Base-by-base conservation (phyloP, 2,329 filamentous ascomycete genomes). In the Colletotrichum destructivum region DNA sequence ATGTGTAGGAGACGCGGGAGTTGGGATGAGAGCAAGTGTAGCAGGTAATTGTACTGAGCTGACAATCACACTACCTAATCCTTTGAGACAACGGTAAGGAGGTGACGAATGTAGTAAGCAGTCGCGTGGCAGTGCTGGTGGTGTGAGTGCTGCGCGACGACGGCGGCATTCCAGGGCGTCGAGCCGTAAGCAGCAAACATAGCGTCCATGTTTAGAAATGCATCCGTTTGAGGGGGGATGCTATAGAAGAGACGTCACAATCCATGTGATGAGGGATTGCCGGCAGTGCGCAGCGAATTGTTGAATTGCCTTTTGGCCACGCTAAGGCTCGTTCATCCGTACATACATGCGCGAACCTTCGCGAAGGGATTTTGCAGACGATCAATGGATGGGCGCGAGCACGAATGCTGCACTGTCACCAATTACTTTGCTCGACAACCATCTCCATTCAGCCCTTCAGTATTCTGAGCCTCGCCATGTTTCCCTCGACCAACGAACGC, bases 51-150 rank as follows among this genome's bases (percentile, higher is more conserved):
- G 13, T 15, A 46, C n/a, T 44, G 40, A n/a, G 23, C 38, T 31
- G 31, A 31, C 6, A 31, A 31, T 2, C 31, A 31, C 8, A 31
- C 31, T 31, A 7, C 6, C 31, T 26, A 26, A 23, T 44, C 15
- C 21, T 44, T 44, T 21, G 23, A 59, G 62, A 47, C 51, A 64
- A 60, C 7, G 31, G 31, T 16, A 46, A n/a, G 57, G 47, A 51
- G 47, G n/a, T 47, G 54, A 63, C 69, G 12, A 63, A 69, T 31
- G 46, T 40, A 55, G 69, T 60, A 71, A 69, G 65, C 52, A 63
- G 69, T 71, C 69, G 69, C 69, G 69, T 69, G 65, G 69, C 63
- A 62, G 62, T 66, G 67, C 62, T 38, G 46, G 26, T n/a, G n/a
- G n/a, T n/a, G n/a, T n/a, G n/a, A 55, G 57, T 46, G 49, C 61